Evolutionary conservation across 2,329 filamentous ascomycete genomes (phyloP), one percentile per base, ranked within the genome.

Genomic region (Colletotrichum limetticola): DNA sequence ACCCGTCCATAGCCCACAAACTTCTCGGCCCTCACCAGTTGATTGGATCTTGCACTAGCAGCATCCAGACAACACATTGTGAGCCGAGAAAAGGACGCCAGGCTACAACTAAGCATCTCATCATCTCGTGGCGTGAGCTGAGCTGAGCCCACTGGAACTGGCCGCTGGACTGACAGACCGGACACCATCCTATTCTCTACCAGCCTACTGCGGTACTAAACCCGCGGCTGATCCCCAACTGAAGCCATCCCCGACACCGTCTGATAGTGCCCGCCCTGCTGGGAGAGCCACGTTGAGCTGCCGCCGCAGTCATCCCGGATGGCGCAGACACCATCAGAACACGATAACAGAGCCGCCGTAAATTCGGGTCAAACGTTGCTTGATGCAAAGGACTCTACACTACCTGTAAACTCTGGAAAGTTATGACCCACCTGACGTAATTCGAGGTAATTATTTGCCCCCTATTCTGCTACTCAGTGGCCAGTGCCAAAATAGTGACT

Each of bases 371-470:
- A 68, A 66, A 52, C 46, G 24, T 28, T 58, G 30, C 5, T n/a
- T 37, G 26, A 55, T 5, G 30, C 28, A 58, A 26, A 55, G 16
- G 52, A 55, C 24, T 49, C 19, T 49, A 22, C 12, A 2, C 19
- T 49, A 22, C 14, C 7, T 3, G 49, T 53, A 26, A 26, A 16
- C 52, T 28, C 3, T 37, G 46, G n/a, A 64, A 70, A 60, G n/a
- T 19, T 56, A 1, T 3, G 70, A 70, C 66, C 70, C 66, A 72
- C 70, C 70, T 72, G 70, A 72, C 70, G 70, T 70, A 66, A 66
- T 70, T 70, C 60, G 59, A 72, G 66, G 46, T 26, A 66, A 59
- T 64, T 69, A 30, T 55, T 56, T 60, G 9, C 32, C 63, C 68
- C 62, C 26, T 42, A 46, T 71, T 52, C 1, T 9, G 12, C n/a